These are phyloP conservation scores for Themeda triandra DNA, from an alignment of 176 grass and related monocot genomes.

Conservation along the genomic window DNA sequence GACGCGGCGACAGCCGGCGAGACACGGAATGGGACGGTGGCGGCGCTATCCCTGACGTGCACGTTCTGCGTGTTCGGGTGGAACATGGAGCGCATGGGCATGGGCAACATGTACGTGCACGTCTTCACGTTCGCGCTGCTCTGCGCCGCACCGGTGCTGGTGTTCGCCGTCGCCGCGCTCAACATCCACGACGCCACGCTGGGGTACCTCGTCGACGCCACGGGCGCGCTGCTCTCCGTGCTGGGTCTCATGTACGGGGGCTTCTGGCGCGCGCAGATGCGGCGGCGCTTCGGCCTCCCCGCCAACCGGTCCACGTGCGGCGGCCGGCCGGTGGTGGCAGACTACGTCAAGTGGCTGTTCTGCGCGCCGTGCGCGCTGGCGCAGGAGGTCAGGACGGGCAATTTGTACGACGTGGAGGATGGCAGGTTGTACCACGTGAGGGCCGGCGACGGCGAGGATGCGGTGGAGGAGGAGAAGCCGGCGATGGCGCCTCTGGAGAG, in stretches of 20 bases:
- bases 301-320: conserved; percentile 17
- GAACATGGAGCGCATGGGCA: conserved; percentile 84
- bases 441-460: background rate
- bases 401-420: conserved; percentile 48
- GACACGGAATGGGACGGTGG: background rate
- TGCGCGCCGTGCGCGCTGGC: conserved; percentile 57
- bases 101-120: conserved; percentile 83
- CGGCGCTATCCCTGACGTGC: conserved; percentile 52
- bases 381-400: conserved; percentile 66
- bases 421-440: conserved; percentile 17
- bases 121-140: conserved; percentile 64
- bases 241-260: conserved; percentile 49
- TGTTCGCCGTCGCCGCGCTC: conserved; percentile 58
- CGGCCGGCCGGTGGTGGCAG: background rate
- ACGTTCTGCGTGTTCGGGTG: conserved; percentile 77
- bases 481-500: conserved; percentile 40
- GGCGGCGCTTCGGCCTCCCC: conserved; percentile 34
- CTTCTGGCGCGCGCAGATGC: conserved; percentile 51
- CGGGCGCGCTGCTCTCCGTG: conserved; percentile 43
- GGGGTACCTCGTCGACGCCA: conserved; percentile 26
- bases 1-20: background rate
- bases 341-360: conserved; percentile 46
- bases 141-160: conserved; percentile 52
- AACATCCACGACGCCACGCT: conserved; percentile 36
- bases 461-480: background rate